A percentile compares a stretch with the other conserved stretches of the same genome.
Conservation (phyloP, 2,329 filamentous ascomycete species). For the Penicillium glabrum region DNA sequence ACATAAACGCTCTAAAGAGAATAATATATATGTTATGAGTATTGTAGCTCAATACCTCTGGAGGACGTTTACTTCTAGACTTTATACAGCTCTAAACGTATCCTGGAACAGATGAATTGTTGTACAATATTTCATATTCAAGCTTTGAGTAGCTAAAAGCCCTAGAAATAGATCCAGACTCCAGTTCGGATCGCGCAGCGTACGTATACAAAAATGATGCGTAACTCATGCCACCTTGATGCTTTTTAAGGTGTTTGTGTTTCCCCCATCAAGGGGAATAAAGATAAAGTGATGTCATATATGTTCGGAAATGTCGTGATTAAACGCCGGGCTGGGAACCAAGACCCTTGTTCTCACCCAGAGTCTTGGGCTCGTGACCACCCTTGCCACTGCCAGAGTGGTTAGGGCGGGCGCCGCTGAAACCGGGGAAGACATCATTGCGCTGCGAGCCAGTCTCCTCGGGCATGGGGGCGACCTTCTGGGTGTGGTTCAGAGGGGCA, state of each 20-base stretch:
- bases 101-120: not conserved
- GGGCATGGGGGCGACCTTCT: conserved; percentile 37
- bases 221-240: conserved; percentile 6
- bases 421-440: conserved; percentile 23
- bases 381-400: conserved; percentile 37
- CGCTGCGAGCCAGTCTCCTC: conserved; percentile 31
- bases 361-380: conserved; percentile 34
- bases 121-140: not conserved
- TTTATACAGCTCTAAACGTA: no score
- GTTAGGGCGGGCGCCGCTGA: conserved; percentile 22
- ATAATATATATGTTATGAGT: no score
- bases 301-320: not conserved
- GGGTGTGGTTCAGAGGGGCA: conserved; percentile 29
- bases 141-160: not conserved
- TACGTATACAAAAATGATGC: conserved; percentile 6
- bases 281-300: not conserved
- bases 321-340: conserved; percentile 19
- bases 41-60: no score
- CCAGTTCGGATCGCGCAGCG: not conserved
- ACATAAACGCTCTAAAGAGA: no score
- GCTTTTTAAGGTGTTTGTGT: not conserved
- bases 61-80: no score
- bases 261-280: conserved; percentile 1
- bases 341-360: conserved; percentile 37
- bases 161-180: not conserved